These are phyloP conservation scores for Closterium sp. DNA, from an alignment of 139 green algal genomes.

Conservation along the genomic window DNA sequence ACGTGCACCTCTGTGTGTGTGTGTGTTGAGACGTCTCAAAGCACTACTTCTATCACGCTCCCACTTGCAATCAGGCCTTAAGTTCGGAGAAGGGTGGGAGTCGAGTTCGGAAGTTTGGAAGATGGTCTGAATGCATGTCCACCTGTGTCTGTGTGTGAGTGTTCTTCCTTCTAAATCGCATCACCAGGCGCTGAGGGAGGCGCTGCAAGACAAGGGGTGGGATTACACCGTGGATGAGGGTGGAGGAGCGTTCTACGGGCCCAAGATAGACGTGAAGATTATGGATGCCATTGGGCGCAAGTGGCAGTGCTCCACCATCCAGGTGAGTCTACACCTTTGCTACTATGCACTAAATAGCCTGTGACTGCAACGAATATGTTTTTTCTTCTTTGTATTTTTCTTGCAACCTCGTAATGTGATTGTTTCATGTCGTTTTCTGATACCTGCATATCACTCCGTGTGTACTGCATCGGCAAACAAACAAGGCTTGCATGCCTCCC, in stretches of 20 bases:
- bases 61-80: not conserved
- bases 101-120: no score
- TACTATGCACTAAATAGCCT: not conserved
- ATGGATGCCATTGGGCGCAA: constrained; percentile 76
- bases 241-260: constrained; percentile 97
- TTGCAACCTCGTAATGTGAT: no score
- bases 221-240: constrained; percentile 71
- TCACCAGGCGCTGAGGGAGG: constrained; percentile 66
- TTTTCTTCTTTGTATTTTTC: no score
- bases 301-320: constrained; percentile 98
- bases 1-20: not conserved
- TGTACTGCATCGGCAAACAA: no score
- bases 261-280: constrained; percentile 99
- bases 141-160: not conserved
- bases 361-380: no score
- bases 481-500: not conserved
- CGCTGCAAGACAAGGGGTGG: constrained; percentile 78
- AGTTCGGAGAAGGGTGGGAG: no score
- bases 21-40: no score
- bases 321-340: constrained; percentile 20
- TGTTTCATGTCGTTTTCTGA: no score
- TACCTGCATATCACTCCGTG: no score
- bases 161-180: no score
- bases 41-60: not conserved
- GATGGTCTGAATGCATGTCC: no score